phyloP scores from a whole-genome alignment of 192 early-diverging fungal species.

The Spizellomyces punctatus region DNA sequence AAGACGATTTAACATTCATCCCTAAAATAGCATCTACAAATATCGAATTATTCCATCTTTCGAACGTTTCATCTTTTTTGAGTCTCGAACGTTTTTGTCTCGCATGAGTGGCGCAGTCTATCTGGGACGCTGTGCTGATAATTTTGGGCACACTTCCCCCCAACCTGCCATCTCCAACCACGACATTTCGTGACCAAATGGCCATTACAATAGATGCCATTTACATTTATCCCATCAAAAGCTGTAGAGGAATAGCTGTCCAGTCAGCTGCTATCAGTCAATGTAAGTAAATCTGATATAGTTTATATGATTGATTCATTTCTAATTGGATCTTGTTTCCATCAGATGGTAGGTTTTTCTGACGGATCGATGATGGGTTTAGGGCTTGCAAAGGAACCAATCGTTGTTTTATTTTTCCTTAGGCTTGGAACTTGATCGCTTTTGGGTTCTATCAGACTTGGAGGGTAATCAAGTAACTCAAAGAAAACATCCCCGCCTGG shows the following conservation, averaged over 20 bases:
- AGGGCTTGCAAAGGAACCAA: background rate
- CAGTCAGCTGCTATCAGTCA: conserved; percentile 11
- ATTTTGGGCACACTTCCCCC: too few relatives aligned
- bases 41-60: too few relatives aligned
- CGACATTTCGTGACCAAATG: too few relatives aligned
- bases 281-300: background rate
- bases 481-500: conserved; percentile 38
- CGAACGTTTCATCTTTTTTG: too few relatives aligned
- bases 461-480: conserved; percentile 37
- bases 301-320: background rate
- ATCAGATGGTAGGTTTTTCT: background rate
- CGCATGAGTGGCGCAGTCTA: too few relatives aligned
- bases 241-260: conserved; percentile 39
- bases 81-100: too few relatives aligned
- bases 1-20: too few relatives aligned
- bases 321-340: background rate
- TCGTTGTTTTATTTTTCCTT: background rate
- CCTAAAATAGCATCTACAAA: too few relatives aligned
- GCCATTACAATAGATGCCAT: conserved; percentile 20
- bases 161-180: too few relatives aligned
- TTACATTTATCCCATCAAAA: conserved; percentile 50
- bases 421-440: conserved; percentile 49
- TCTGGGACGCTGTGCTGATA: too few relatives aligned
- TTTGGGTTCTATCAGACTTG: conserved; percentile 41
- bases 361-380: background rate